A percentile compares a stretch with the other conserved stretches of the same genome.
phyloP scores from a whole-genome alignment of 192 early-diverging fungal genomes.

The Coemansia sp. region DNA sequence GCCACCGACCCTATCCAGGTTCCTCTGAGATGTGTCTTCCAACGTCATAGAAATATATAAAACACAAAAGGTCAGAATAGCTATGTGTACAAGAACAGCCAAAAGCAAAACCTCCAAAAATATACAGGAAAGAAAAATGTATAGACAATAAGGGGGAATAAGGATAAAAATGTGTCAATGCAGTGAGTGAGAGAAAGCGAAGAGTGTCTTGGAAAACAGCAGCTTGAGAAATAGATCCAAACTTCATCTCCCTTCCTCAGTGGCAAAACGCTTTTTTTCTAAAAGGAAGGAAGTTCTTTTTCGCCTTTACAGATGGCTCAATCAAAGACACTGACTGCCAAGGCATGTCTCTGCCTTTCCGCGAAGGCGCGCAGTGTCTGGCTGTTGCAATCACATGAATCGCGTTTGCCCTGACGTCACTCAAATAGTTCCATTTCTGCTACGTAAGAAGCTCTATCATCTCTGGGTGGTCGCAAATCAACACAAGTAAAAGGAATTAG shows the following conservation, averaged over 20 bases:
- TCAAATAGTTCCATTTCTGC: background rate
- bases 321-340: conserved; percentile 1
- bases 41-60: conserved; percentile 25
- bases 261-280: background rate
- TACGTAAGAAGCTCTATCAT: too few species aligned
- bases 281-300: background rate
- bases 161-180: conserved; percentile 1
- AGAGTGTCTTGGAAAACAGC: background rate
- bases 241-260: conserved; percentile 6
- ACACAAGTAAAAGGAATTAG: too few species aligned
- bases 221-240: background rate
- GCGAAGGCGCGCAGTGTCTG: conserved; percentile 1
- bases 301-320: background rate
- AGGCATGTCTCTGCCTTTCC: conserved; percentile 5
- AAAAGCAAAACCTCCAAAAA: background rate
- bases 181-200: conserved; percentile 1
- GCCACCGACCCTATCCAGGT: conserved; percentile 49
- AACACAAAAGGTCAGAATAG: background rate
- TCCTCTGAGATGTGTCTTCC: conserved; percentile 28
- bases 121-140: conserved; percentile 6
- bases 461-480: too few species aligned
- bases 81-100: background rate
- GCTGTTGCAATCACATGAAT: conserved; percentile 1
- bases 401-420: background rate
- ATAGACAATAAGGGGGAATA: conserved; percentile 5